A percentile compares a stretch with the other conserved stretches of the same genome.
Evolutionary conservation across 805 yeast genomes (phyloP).

Genomic region (Henningerozyma blattae): DNA sequence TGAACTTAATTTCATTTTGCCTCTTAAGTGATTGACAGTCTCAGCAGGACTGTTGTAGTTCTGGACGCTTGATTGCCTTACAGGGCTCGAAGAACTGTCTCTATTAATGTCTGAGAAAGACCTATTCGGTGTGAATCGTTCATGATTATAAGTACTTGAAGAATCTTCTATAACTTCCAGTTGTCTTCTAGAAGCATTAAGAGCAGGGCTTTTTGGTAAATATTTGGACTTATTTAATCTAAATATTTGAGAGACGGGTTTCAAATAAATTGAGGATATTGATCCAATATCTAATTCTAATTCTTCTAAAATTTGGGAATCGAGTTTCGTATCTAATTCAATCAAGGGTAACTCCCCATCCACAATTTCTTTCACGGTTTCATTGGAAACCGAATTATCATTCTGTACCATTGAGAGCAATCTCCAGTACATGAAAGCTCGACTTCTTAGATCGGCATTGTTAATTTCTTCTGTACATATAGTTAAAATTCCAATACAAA

Average conservation of each 20-base stretch:
- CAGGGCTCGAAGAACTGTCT: background rate
- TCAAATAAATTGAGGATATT: constrained; percentile 70
- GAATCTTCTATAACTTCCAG: constrained; percentile 9
- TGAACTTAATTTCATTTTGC: constrained; percentile 21
- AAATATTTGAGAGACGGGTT: constrained; percentile 75
- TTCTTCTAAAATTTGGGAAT: constrained; percentile 63
- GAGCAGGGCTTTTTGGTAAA: constrained; percentile 40
- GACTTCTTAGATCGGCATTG: constrained; percentile 77
- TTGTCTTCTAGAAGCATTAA: constrained; percentile 18
- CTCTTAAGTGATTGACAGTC: constrained; percentile 25
- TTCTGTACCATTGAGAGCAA: constrained; percentile 34
- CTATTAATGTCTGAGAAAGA: background rate
- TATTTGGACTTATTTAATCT: constrained; percentile 42
- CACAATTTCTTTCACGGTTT: constrained; percentile 40
- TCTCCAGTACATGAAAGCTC: constrained; percentile 83
- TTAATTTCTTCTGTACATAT: constrained; percentile 61
- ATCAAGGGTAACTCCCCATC: constrained; percentile 52
- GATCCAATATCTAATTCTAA: constrained; percentile 73
- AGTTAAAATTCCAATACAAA: constrained; percentile 49
- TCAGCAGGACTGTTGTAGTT: constrained; percentile 31
- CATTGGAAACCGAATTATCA: constrained; percentile 23
- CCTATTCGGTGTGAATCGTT: background rate
- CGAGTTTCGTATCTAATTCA: constrained; percentile 57
- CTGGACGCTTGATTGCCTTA: background rate
- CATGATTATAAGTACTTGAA: constrained; percentile 2